Evolutionary conservation across 306 rosid genomes (phyloP), one percentile per base, ranked within the genome.

Genomic region (Quercus wislizeni): DNA sequence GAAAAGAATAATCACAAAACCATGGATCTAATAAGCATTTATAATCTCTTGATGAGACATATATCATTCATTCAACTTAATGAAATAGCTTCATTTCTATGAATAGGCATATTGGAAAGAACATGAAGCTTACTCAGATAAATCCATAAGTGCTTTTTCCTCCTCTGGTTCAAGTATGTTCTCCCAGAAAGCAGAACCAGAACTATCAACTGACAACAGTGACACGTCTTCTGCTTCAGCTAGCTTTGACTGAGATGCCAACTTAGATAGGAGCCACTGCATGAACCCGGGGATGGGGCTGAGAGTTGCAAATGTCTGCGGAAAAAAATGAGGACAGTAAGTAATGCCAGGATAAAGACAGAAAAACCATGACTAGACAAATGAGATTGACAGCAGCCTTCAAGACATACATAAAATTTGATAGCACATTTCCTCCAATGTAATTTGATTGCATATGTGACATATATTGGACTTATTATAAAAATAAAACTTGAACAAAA

Each of bases 211-310:
- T 10, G 71, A 75, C 18, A 79, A 74, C 33, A 76, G 82, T 33
- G 90, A 74, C 72, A 46, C 63, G 77, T 69, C 85, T 82, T 88
- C 91, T 64, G 63, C 92, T 76, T 92, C 92, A 74, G 86, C 83
- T 76, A 87, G 85, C 73, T 78, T 75, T 63, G 85, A 57, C 78
- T 87, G 98, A 63, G 95, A 94, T 82, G 90, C 91, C 87, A 94
- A 69, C 89, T 94, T 94, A 79, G 97, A 84, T 56, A 92, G 78
- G 79, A 94, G 97, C 98, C 98, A 94, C 20, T 90, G 87, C 90
- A 92, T 91, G 87, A 81, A 92, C 61, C 98, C 98, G 25, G 98
- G 98, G 79, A 94, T 94, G 79, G 98, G 98, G 81, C 98, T 94
- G 68, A 94, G 92, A 77, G 98, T 94, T 70, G 97, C 94, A 91